Evolutionary conservation across 768 basidiomycete genomes (phyloP).

Genomic region (Mycena leptocephala): DNA sequence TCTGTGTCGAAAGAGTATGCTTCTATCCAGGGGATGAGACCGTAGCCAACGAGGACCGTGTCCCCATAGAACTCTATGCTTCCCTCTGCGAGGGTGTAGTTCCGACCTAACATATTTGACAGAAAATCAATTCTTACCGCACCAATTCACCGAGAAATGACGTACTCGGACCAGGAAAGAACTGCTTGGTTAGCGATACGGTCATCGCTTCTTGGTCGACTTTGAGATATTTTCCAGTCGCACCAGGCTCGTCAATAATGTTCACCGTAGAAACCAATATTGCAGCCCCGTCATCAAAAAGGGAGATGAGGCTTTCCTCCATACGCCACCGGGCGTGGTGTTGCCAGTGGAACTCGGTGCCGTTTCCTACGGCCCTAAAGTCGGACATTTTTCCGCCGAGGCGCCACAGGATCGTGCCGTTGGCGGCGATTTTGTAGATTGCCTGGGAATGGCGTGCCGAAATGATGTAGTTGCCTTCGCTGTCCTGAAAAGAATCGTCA

Average conservation of each 20-base stretch:
- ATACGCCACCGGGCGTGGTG: conserved; percentile 37
- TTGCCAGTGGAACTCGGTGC: no score
- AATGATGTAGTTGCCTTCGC: conserved; percentile 35
- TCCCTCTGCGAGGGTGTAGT: conserved; percentile 10
- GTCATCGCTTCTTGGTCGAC: conserved; percentile 23
- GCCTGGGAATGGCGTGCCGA: conserved; percentile 32
- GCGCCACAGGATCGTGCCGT: conserved; percentile 38
- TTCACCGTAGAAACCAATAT: neutral
- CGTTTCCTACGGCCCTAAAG: conserved; percentile 27
- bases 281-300: conserved; percentile 33
- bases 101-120: neutral
- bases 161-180: conserved; percentile 22
- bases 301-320: conserved; percentile 13
- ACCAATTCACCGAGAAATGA: neutral
- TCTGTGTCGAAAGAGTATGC: neutral
- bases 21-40: conserved; percentile 10
- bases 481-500: conserved; percentile 4
- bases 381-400: conserved; percentile 33
- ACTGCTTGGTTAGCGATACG: conserved; percentile 10
- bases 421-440: conserved; percentile 32
- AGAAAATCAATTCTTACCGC: neutral
- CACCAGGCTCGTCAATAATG: conserved; percentile 9
- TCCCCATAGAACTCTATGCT: conserved; percentile 13
- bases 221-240: conserved; percentile 18
- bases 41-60: conserved; percentile 22